phyloP scores from a whole-genome alignment of 2,329 filamentous ascomycete species.

The Fusarium annulatum region DNA sequence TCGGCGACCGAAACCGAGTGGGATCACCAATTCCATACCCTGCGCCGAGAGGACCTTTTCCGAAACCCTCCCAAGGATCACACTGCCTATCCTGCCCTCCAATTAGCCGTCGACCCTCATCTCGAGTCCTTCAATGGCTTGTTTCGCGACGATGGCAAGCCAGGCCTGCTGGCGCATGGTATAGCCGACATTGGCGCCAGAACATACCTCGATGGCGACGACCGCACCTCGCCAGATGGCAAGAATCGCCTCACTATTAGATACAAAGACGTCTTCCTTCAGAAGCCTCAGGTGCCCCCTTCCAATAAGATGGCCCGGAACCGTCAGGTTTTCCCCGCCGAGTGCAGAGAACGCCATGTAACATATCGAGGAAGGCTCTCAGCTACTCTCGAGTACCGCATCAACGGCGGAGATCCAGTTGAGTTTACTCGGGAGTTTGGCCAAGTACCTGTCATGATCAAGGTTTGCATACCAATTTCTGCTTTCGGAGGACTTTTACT shows the following conservation, averaged over 20 bases:
- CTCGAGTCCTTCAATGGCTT: slow-evolving; percentile 96
- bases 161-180: slow-evolving; percentile 73
- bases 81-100: slow-evolving; percentile 87
- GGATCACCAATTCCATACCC: slow-evolving; percentile 87
- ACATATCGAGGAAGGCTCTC: slow-evolving; percentile 90
- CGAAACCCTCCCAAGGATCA: slow-evolving; percentile 87
- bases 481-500: slow-evolving; percentile 14
- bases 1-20: slow-evolving; percentile 75
- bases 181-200: slow-evolving; percentile 92
- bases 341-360: slow-evolving; percentile 92
- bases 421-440: slow-evolving; percentile 89
- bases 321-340: slow-evolving; percentile 88
- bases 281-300: slow-evolving; percentile 82
- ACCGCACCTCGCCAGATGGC: slow-evolving; percentile 65
- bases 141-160: slow-evolving; percentile 75
- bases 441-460: slow-evolving; percentile 91
- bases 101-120: slow-evolving; percentile 88
- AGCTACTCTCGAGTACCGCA: slow-evolving; percentile 82
- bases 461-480: slow-evolving; percentile 63
- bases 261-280: slow-evolving; percentile 83
- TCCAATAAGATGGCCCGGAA: slow-evolving; percentile 87
- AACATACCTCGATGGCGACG: slow-evolving; percentile 85
- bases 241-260: slow-evolving; percentile 83
- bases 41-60: slow-evolving; percentile 89
- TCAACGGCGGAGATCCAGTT: slow-evolving; percentile 88